These are phyloP conservation scores for Globisporangium barbulae DNA, from an alignment of 352 stramenopile genomes.

Conservation along the genomic window DNA sequence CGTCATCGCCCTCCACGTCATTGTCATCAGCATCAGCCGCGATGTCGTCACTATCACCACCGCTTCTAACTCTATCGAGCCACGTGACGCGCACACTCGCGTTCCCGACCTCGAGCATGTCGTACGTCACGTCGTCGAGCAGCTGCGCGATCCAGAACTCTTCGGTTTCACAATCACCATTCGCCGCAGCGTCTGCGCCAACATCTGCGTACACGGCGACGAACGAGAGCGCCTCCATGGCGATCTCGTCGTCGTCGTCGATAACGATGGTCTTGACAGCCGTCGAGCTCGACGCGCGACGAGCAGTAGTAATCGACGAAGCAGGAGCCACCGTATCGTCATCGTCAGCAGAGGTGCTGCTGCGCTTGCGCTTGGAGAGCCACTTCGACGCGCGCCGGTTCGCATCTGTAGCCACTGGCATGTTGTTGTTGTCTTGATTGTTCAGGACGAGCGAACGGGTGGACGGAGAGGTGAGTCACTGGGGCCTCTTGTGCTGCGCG, in stretches of 20 bases:
- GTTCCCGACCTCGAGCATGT: conserved; percentile 55
- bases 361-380: conserved; percentile 8
- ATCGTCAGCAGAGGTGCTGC: no score
- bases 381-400: not conserved
- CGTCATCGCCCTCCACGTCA: not conserved
- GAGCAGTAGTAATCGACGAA: not conserved
- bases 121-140: conserved; percentile 72
- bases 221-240: conserved; percentile 51
- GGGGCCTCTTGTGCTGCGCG: not conserved
- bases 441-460: no score
- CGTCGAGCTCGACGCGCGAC: not conserved
- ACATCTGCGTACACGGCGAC: conserved; percentile 36
- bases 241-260: conserved; percentile 28
- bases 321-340: not conserved
- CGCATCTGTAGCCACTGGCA: not conserved
- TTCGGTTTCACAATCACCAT: conserved; percentile 12
- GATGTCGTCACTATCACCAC: not conserved
- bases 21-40: not conserved
- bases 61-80: conserved; percentile 39
- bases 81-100: conserved; percentile 53
- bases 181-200: not conserved
- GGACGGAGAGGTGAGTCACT: no score
- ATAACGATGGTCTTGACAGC: not conserved
- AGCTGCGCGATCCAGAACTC: conserved; percentile 72
- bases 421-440: not conserved